Conservation (phyloP, 257 asterid genomes). For the Scutellaria baicalensis region DNA sequence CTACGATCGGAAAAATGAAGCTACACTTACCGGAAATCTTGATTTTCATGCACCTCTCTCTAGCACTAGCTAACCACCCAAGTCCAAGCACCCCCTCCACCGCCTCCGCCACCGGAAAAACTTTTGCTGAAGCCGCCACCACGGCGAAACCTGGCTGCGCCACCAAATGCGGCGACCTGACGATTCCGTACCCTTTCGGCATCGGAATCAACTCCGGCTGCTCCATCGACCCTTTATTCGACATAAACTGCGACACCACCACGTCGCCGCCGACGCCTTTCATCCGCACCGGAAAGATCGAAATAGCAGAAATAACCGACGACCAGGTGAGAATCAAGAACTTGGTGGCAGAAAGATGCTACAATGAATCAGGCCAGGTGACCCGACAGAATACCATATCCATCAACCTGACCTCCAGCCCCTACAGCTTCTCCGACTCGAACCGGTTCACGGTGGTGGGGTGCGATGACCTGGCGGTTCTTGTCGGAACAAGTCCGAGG, state of each 20-base stretch:
- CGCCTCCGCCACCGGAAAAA: neutral
- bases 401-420: neutral
- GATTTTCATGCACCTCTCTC: neutral
- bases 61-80: neutral
- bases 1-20: too few relatives aligned
- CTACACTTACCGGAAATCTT: neutral
- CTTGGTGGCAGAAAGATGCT: slow-evolving; percentile 13
- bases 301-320: slow-evolving; percentile 16
- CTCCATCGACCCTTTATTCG: slow-evolving; percentile 22
- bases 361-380: neutral
- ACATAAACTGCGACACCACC: slow-evolving; percentile 28
- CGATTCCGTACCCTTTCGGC: slow-evolving; percentile 30
- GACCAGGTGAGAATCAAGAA: slow-evolving; percentile 5
- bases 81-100: neutral
- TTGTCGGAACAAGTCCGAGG: neutral
- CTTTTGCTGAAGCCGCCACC: neutral
- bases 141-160: slow-evolving; percentile 20
- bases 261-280: slow-evolving; percentile 20
- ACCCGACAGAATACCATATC: neutral
- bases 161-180: slow-evolving; percentile 23
- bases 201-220: slow-evolving; percentile 23
- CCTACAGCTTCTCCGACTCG: slow-evolving; percentile 4
- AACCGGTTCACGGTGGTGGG: slow-evolving; percentile 24
- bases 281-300: neutral
- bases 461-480: slow-evolving; percentile 18